Evolutionary conservation across 1,284 basidiomycete species (phyloP).

Genomic region (Phellopilus nigrolimitatus): DNA sequence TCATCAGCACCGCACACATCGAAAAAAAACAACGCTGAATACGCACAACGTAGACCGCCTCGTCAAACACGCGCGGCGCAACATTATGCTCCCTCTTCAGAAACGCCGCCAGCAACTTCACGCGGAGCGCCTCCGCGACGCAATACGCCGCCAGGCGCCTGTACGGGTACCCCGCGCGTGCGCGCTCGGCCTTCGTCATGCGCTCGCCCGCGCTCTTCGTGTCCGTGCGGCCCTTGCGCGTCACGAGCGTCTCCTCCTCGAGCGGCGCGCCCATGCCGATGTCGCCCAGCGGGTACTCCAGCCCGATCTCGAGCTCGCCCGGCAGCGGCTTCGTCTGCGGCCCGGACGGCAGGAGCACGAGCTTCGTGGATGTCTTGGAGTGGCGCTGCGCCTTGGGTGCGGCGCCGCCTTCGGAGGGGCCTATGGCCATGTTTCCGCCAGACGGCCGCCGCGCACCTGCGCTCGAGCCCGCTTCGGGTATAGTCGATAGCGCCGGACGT

Average conservation of each 20-base stretch:
- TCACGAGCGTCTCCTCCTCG: slow-evolving; percentile 51
- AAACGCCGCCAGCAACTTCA: slow-evolving; percentile 78
- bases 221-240: slow-evolving; percentile 41
- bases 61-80: slow-evolving; percentile 84
- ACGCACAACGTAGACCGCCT: slow-evolving; percentile 87
- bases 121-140: slow-evolving; percentile 76
- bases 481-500: slow-evolving; percentile 14
- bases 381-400: slow-evolving; percentile 63
- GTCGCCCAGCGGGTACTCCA: too few relatives aligned
- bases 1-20: slow-evolving; percentile 12
- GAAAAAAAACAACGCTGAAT: background rate
- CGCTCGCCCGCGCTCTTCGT: slow-evolving; percentile 77
- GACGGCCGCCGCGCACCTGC: slow-evolving; percentile 18
- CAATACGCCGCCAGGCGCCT: slow-evolving; percentile 84
- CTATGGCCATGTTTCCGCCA: background rate
- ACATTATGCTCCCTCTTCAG: slow-evolving; percentile 93
- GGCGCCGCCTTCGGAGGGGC: background rate
- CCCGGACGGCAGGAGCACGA: slow-evolving; percentile 86
- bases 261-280: too few relatives aligned
- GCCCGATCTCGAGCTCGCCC: slow-evolving; percentile 45
- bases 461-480: slow-evolving; percentile 11
- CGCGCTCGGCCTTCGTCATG: slow-evolving; percentile 73
- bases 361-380: slow-evolving; percentile 89
- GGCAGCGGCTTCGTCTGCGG: slow-evolving; percentile 83
- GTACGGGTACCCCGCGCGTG: slow-evolving; percentile 72